Evolutionary conservation across 495 filamentous ascomycete species (phyloP), one percentile per base, ranked within the genome.

Genomic region (Podospora didyma): DNA sequence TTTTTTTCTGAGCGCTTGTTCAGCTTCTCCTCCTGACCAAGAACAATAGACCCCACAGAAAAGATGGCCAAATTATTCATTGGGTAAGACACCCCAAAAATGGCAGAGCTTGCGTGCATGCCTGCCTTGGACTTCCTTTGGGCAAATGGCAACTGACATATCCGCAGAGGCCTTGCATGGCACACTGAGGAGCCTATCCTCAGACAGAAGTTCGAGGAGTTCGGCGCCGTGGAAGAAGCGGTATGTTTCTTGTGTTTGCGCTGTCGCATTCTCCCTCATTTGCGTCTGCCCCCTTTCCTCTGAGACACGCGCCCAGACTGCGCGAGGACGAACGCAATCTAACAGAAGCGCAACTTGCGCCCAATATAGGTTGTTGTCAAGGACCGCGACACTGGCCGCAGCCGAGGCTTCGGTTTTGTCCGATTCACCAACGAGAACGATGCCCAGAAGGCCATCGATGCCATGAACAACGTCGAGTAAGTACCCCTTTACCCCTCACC

Each of bases 331-430:
- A 28, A 2, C 26, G 11, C 24, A 12, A 47, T 56, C 67, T 67
- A 50, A 71, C 66, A 24, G 24, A 58, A 17, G 10, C 28, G 64
- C 46, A 48, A 39, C 20, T 39, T 16, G 50, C 11, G 20, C 50
- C 50, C 22, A 16, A 24, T 58, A 23, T 59, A 98, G 94, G 87
- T 96, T 60, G 93, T 99, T 55, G 91, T 97, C 64, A 97, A 96
- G 78, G 94, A 99, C 70, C 92, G 90, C 62, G 92, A 97, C 67
- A 97, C 94, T 59, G 84, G 89, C 56, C 90, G 95, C 69, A 96
- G 91, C 77, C 90, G 94, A 70, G 94, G 94, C 37, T 99, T 97
- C 69, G 94, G 94, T 22, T 99, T 99, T 70, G 92, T 99, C 46
- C 86, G 90, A 59, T 99, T 91, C 74, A 70, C 80, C 41, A 83